phyloP scores from a whole-genome alignment of 1,284 basidiomycete genomes.

The Takashimella koratensis region DNA sequence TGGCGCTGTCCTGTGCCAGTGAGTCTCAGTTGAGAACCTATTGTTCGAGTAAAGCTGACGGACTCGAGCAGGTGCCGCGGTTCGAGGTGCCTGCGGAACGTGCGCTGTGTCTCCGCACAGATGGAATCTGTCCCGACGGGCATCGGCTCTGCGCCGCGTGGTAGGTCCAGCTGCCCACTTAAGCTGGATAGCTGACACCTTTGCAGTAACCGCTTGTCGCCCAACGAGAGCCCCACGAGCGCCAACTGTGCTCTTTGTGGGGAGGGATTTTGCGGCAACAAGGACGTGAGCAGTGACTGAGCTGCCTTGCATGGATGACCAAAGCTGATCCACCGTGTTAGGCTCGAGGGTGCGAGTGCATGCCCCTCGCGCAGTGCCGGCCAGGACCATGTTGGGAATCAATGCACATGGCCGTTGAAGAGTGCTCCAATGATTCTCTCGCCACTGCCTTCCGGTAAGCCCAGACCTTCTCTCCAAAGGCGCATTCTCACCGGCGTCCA shows the following conservation, averaged over 20 bases:
- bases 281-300: neutral
- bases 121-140: conserved; percentile 19
- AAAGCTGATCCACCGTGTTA: too few species aligned
- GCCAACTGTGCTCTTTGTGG: conserved; percentile 20
- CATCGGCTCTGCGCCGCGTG: conserved; percentile 23
- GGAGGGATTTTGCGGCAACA: conserved; percentile 21
- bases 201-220: conserved; percentile 17
- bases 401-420: conserved; percentile 14
- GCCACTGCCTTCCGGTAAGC: conserved; percentile 21
- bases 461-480: neutral
- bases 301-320: neutral
- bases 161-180: neutral
- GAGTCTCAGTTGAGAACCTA: neutral
- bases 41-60: neutral
- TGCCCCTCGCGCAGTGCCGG: conserved; percentile 10
- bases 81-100: conserved; percentile 18
- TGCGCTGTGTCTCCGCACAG: conserved; percentile 12
- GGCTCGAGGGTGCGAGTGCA: neutral
- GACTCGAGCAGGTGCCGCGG: conserved; percentile 15
- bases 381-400: conserved; percentile 9
- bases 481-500: too few species aligned
- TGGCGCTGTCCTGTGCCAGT: conserved; percentile 21
- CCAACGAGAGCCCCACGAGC: conserved; percentile 11
- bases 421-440: conserved; percentile 19
- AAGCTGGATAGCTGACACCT: neutral